Percentiles rank a stretch among this genome's conserved stretches.
Conservation (phyloP, 2,329 filamentous ascomycete genomes). For the Sporothrix sp. region DNA sequence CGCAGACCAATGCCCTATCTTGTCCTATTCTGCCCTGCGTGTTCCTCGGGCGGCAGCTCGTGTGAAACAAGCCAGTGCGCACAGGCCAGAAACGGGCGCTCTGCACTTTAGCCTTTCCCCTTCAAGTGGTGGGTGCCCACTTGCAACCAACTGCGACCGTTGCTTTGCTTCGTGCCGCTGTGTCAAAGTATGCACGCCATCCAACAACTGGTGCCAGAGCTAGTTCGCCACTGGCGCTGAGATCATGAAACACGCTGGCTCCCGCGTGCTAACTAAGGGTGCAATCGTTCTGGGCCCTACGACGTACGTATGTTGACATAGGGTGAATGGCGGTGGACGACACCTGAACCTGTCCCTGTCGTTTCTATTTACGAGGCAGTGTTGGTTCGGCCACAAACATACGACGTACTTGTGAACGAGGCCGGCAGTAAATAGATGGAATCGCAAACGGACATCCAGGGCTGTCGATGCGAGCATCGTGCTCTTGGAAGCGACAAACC, state of each 20-base stretch:
- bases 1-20: not conserved
- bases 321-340: no score
- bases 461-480: not conserved
- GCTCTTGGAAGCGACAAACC: no score
- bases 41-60: constrained; percentile 13
- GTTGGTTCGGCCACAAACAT: no score
- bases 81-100: constrained; percentile 6
- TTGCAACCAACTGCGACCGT: not conserved
- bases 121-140: not conserved
- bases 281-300: not conserved
- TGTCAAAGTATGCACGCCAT: constrained; percentile 1
- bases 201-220: not conserved
- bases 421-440: no score
- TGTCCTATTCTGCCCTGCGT: not conserved
- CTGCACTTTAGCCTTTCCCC: not conserved
- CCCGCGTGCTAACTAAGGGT: not conserved
- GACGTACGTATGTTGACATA: no score
- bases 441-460: no score
- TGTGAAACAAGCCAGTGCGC: constrained; percentile 16
- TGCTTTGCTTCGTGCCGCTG: not conserved
- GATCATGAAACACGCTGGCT: constrained; percentile 12
- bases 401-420: no score
- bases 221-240: constrained; percentile 12
- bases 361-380: no score
- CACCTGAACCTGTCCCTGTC: no score